Conservation (phyloP, 345 rosid species). For the Bruguiera sexangula region DNA sequence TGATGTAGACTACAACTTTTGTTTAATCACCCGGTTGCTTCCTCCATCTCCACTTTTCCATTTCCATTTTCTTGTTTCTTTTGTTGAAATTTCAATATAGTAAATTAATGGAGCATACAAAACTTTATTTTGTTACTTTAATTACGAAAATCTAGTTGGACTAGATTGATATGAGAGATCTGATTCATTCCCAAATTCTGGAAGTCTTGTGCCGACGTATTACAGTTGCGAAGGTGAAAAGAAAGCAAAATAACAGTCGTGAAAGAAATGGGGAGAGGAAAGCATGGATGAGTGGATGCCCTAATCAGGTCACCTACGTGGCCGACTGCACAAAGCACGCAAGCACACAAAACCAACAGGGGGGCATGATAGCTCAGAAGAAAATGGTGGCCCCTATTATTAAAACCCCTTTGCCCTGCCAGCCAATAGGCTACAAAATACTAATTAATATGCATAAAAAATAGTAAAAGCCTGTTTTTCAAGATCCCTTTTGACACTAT, state of each 20-base stretch:
- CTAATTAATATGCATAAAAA: neutral
- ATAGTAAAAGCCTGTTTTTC: constrained; percentile 3
- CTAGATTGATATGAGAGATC: too few relatives aligned
- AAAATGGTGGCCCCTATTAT: constrained; percentile 23
- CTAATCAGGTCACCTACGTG: neutral
- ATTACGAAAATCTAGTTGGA: neutral
- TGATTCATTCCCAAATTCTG: too few relatives aligned
- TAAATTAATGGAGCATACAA: neutral
- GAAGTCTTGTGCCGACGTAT: neutral
- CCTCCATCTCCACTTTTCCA: too few relatives aligned
- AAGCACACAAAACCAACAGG: constrained; percentile 17
- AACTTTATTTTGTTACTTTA: neutral
- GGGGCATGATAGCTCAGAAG: constrained; percentile 21
- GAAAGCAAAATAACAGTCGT: neutral
- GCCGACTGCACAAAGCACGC: constrained; percentile 43
- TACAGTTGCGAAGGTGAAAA: neutral
- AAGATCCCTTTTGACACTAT: constrained; percentile 12
- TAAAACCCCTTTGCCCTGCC: neutral
- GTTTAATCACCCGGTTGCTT: too few relatives aligned
- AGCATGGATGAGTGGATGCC: neutral
- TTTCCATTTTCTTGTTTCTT: too few relatives aligned
- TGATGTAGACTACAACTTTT: too few relatives aligned
- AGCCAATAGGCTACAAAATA: neutral
- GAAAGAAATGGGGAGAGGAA: too few relatives aligned
- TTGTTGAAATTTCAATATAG: too few relatives aligned